Evolutionary conservation across 2,329 filamentous ascomycete genomes (phyloP).

Genomic region (Colletotrichum cordylinicola): DNA sequence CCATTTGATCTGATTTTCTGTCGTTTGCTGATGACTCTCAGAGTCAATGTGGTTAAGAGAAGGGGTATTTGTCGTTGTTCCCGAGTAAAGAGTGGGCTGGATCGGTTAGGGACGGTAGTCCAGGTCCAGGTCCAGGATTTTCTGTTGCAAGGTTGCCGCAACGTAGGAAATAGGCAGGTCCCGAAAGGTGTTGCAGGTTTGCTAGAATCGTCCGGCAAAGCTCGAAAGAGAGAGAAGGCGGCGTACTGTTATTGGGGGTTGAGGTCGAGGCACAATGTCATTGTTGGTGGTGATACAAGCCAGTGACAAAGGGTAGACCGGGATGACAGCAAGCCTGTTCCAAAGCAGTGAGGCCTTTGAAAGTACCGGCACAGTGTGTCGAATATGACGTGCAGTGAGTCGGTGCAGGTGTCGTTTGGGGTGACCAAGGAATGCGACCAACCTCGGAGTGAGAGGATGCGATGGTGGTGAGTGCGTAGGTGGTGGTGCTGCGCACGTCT

Average conservation of each 20-base stretch:
- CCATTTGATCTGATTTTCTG: constrained; percentile 31
- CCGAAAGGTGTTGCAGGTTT: neutral
- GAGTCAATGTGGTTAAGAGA: neutral
- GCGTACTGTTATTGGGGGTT: constrained; percentile 7
- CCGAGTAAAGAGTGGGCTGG: neutral
- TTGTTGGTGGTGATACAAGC: neutral
- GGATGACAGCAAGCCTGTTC: constrained; percentile 10
- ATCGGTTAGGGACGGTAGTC: neutral
- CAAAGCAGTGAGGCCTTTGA: neutral
- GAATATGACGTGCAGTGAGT: constrained; percentile 5
- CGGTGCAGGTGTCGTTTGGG: neutral
- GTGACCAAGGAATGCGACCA: constrained; percentile 2
- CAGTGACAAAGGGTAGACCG: constrained; percentile 2
- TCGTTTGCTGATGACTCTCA: constrained; percentile 1
- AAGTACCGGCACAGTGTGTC: constrained; percentile 21
- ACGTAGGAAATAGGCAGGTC: neutral
- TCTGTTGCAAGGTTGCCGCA: neutral
- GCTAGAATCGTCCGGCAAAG: constrained; percentile 9
- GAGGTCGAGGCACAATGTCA: constrained; percentile 16
- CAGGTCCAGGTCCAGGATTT: neutral
- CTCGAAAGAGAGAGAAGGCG: neutral
- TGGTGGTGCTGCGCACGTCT: neutral
- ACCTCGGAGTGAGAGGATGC: neutral
- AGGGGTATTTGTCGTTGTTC: neutral
- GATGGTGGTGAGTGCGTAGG: neutral